These are phyloP conservation scores for Fusarium sororula DNA, from an alignment of 2,329 filamentous ascomycete genomes.

Conservation along the genomic window DNA sequence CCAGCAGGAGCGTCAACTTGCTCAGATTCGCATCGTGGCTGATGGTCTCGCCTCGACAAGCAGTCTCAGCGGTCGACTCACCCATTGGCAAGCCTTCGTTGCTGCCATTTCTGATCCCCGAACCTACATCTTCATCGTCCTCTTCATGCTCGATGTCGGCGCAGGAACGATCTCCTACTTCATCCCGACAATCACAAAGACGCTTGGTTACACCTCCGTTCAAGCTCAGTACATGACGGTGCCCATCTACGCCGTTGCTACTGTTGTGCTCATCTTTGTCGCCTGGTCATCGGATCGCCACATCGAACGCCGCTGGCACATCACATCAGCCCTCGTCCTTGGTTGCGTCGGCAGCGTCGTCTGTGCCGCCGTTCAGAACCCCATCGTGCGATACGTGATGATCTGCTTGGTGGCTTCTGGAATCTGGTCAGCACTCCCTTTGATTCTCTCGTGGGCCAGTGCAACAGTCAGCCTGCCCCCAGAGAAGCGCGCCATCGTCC, in stretches of 20 bases:
- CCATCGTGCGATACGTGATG: neutral
- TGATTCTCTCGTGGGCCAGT: neutral
- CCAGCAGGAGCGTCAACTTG: fast-evolving
- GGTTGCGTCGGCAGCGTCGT: neutral
- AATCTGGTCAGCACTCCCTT: neutral
- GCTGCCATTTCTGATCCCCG: neutral
- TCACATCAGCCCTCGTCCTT: neutral
- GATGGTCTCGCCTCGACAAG: neutral
- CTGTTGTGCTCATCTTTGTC: neutral
- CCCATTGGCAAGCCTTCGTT: neutral
- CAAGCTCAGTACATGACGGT: neutral
- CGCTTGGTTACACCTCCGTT: neutral
- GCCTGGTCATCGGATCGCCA: neutral
- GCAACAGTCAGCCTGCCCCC: neutral
- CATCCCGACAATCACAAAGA: neutral
- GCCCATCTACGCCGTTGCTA: neutral
- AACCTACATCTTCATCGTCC: neutral
- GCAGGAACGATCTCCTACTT: neutral
- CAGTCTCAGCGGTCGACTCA: neutral
- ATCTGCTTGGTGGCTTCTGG: neutral
- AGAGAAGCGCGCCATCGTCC: neutral
- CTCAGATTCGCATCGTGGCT: neutral
- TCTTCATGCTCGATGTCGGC: neutral
- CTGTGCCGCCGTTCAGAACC: neutral
- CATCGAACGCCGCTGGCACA: neutral